Conservation (phyloP, 2,329 filamentous ascomycete species). For the Bipolaris victoriae region DNA sequence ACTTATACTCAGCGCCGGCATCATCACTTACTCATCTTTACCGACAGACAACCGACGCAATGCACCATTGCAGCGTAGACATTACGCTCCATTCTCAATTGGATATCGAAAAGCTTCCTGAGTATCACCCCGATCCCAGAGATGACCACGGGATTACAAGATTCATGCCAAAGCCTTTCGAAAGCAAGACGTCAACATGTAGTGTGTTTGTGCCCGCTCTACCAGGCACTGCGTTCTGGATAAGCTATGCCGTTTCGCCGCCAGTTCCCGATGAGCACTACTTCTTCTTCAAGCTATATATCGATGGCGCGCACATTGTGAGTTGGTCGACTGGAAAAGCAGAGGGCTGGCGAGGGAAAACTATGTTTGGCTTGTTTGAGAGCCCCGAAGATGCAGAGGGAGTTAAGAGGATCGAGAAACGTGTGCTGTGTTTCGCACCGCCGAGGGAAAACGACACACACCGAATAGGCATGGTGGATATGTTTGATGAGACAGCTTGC, state of each 20-base stretch:
- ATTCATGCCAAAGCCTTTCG: constrained; percentile 18
- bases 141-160: constrained; percentile 17
- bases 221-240: constrained; percentile 53
- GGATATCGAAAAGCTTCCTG: constrained; percentile 49
- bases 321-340: constrained; percentile 54
- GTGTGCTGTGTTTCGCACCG: constrained; percentile 49
- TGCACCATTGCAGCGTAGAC: constrained; percentile 48
- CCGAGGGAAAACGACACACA: constrained; percentile 4
- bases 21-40: background rate
- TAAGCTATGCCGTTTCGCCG: constrained; percentile 47
- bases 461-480: constrained; percentile 19
- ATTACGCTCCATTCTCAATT: constrained; percentile 52
- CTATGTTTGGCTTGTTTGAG: constrained; percentile 54
- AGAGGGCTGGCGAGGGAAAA: constrained; percentile 53
- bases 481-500: constrained; percentile 33
- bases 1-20: background rate
- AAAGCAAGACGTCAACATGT: constrained; percentile 38
- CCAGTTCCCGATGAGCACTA: constrained; percentile 40
- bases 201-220: constrained; percentile 46
- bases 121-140: constrained; percentile 39
- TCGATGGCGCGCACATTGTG: constrained; percentile 48
- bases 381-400: constrained; percentile 36
- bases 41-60: constrained; percentile 8
- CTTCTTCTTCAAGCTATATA: constrained; percentile 57
- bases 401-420: constrained; percentile 48